phyloP scores from a whole-genome alignment of 352 stramenopile genomes.

The Plasmopara halstedii region DNA sequence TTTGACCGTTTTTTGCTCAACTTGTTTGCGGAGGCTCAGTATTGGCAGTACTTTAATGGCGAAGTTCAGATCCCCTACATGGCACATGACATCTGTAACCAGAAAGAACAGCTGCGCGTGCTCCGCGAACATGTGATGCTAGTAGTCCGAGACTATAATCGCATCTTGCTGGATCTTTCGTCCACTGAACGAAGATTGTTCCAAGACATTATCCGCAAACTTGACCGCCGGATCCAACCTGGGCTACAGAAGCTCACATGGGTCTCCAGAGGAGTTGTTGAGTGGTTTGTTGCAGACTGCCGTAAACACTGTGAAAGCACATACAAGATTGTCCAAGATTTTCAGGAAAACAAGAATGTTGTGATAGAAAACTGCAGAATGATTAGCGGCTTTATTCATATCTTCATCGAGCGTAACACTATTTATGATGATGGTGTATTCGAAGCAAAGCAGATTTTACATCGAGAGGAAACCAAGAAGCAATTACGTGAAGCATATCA shows the following conservation, averaged over 20 bases:
- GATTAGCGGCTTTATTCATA: slow-evolving; percentile 82
- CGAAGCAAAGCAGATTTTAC: slow-evolving; percentile 85
- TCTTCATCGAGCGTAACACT: slow-evolving; percentile 90
- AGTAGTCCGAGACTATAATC: slow-evolving; percentile 93
- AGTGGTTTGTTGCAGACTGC: slow-evolving; percentile 89
- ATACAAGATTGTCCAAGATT: slow-evolving; percentile 85
- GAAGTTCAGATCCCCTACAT: slow-evolving; percentile 93
- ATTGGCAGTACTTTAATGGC: slow-evolving; percentile 89
- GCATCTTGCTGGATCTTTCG: slow-evolving; percentile 88
- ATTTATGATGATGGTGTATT: slow-evolving; percentile 93
- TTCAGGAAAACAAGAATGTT: slow-evolving; percentile 86
- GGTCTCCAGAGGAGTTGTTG: slow-evolving; percentile 87
- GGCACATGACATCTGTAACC: slow-evolving; percentile 93
- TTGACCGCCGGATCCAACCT: slow-evolving; percentile 90
- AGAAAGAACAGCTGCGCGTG: slow-evolving; percentile 87
- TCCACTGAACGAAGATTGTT: slow-evolving; percentile 89
- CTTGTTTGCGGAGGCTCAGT: slow-evolving; percentile 90
- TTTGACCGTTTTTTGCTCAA: slow-evolving; percentile 91
- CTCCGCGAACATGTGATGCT: slow-evolving; percentile 92
- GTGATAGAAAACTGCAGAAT: slow-evolving; percentile 86
- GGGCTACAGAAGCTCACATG: slow-evolving; percentile 92
- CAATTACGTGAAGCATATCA: slow-evolving; percentile 72
- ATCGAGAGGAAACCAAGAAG: slow-evolving; percentile 78
- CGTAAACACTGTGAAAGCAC: slow-evolving; percentile 85
- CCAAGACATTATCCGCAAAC: slow-evolving; percentile 90